Base-by-base conservation (phyloP, 306 rosid genomes). In the Carpinus fangiana region DNA sequence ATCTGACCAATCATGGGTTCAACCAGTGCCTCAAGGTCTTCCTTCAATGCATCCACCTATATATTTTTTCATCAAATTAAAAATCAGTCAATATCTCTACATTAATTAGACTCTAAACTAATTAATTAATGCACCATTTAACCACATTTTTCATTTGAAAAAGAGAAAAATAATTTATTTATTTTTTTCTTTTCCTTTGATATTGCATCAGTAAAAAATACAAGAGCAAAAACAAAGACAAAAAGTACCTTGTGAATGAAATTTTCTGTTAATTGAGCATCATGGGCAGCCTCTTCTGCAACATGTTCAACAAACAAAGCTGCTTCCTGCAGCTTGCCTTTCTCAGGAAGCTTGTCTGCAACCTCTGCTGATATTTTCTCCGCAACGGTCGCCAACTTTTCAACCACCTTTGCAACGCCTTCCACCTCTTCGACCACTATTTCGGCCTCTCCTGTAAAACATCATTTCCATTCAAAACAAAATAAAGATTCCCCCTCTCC, bases 191-290 rank as follows among this genome's bases (percentile, higher is more conserved):
- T 48, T 3, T 47, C 12, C 12, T 47, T 47, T 9, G 51, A 48
- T 48, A 23, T 23, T 23, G 52, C 8, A 48, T 48, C 4, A 11
- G 16, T 2, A 47, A 11, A 5, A 11, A 47, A 47, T 1, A 47
- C 11, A 8, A 9, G 2, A 11, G 6, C 1, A 47, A 47, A 8
- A 47, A 9, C 51, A 47, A 11, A 47, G 51, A 47, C 11, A 47
- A 47, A 11, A 47, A 67, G 41, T 80, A 91, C 97, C 91, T 90
- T 92, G 80, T 87, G 90, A 82, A 88, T 73, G 54, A 92, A 80
- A 36, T 83, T 62, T 73, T 83, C 18, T 38, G 92, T 71, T 18
- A 80, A 5, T 66, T 89, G 85, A 54, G 93, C 97, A 82, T 78
- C 94, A 74, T 89, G 88, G 71, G 73, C 82, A 46, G 69, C 87